Conservation (phyloP, 306 rosid species). For the Vicia villosa region DNA sequence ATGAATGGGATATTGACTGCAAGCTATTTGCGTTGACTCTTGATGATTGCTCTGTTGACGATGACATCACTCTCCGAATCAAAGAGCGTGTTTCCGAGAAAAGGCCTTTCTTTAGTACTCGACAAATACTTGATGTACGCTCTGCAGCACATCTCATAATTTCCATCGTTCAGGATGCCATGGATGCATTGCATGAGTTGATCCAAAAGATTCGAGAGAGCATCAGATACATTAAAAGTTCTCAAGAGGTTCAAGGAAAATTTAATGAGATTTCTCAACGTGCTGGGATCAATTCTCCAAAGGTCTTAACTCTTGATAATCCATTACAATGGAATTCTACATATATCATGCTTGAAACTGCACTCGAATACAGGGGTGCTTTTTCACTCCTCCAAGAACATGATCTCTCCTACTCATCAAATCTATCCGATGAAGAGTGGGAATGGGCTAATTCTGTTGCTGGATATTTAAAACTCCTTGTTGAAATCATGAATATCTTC, state of each 20-base stretch:
- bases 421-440: conserved; percentile 83
- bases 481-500: conserved; percentile 70
- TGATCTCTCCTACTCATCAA: conserved; percentile 58
- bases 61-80: conserved; percentile 70
- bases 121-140: conserved; percentile 75
- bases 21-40: conserved; percentile 90
- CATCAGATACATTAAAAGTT: conserved; percentile 68
- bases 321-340: conserved; percentile 78
- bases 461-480: conserved; percentile 73
- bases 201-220: conserved; percentile 80
- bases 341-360: conserved; percentile 79
- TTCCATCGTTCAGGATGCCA: conserved; percentile 64
- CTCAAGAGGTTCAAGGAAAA: conserved; percentile 68
- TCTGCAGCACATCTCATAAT: conserved; percentile 78
- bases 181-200: conserved; percentile 65
- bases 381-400: conserved; percentile 73
- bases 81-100: conserved; percentile 73
- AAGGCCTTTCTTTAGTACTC: conserved; percentile 67
- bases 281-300: conserved; percentile 62
- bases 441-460: conserved; percentile 61
- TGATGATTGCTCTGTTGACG: conserved; percentile 77
- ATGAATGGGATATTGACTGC: conserved; percentile 81
- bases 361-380: conserved; percentile 70
- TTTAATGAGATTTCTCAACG: conserved; percentile 72
- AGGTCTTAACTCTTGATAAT: conserved; percentile 64